Evolutionary conservation across 345 rosid genomes (phyloP).

Genomic region (Eucalyptus leucophloia): DNA sequence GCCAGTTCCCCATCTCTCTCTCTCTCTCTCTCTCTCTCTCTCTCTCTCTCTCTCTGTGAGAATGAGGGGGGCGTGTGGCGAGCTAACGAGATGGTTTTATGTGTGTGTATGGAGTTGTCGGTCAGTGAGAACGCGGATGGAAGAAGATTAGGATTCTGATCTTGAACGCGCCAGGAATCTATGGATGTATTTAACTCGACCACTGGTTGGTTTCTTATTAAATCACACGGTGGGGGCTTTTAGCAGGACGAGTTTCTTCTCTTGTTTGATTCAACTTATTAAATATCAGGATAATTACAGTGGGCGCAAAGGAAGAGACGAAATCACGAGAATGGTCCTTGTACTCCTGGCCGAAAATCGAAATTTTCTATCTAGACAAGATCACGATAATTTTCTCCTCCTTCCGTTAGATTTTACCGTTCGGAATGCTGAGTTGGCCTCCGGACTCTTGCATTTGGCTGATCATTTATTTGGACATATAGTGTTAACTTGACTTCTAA

Average conservation of each 20-base stretch:
- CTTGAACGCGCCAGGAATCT: neutral
- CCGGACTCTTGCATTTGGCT: no score
- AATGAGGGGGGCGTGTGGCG: neutral
- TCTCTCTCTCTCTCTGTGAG: neutral
- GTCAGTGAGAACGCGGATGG: neutral
- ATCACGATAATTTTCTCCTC: no score
- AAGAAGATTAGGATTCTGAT: neutral
- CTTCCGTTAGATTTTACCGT: no score
- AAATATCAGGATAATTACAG: no score
- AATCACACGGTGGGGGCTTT: neutral
- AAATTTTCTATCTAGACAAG: no score
- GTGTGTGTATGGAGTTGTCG: neutral
- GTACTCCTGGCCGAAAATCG: no score
- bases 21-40: neutral
- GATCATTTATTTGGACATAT: no score
- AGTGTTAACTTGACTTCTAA: no score
- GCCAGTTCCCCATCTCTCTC: neutral
- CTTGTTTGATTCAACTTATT: neutral
- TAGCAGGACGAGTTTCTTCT: neutral
- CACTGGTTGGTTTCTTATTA: neutral
- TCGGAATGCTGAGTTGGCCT: no score
- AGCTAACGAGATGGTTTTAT: neutral
- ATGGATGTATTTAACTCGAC: neutral
- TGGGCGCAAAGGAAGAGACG: neutral
- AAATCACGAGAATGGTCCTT: no score